Evolutionary conservation across 1,284 basidiomycete species (phyloP).

Genomic region (Microstroma glucosiphilum): DNA sequence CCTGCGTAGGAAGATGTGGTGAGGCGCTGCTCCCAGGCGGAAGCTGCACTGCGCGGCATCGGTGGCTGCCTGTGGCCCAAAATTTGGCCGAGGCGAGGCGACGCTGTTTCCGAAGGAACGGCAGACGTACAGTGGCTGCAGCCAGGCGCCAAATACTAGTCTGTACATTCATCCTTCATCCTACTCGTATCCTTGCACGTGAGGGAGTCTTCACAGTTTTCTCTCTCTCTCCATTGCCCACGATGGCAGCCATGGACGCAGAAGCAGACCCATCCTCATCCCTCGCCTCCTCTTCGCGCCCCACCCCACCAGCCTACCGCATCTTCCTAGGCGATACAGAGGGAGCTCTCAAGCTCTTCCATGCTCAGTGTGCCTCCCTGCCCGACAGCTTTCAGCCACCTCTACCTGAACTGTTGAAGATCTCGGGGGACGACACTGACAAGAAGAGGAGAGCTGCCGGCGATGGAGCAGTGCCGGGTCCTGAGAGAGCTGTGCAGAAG

Average conservation of each 20-base stretch:
- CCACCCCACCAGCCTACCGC: conserved; percentile 4
- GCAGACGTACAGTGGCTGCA: background rate
- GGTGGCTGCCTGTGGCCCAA: background rate
- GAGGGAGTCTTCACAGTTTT: too few species aligned
- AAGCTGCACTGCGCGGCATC: too few species aligned
- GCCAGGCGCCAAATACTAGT: background rate
- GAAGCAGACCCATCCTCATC: background rate
- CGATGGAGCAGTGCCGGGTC: background rate
- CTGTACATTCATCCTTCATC: background rate
- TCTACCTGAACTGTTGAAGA: background rate
- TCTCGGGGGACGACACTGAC: background rate
- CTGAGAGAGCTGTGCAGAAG: conserved; percentile 5
- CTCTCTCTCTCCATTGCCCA: background rate
- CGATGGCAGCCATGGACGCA: conserved; percentile 4
- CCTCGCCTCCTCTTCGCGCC: background rate
- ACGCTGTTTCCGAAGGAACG: background rate
- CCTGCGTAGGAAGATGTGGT: too few species aligned
- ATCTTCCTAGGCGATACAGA: conserved; percentile 5
- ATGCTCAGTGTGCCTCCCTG: background rate
- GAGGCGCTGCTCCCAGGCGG: too few species aligned
- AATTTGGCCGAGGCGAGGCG: conserved; percentile 3
- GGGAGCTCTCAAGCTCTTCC: background rate
- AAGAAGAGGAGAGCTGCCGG: background rate
- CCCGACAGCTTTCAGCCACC: background rate
- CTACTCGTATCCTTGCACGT: background rate